phyloP scores from a whole-genome alignment of 768 basidiomycete genomes.

The Lentinus brumalis region DNA sequence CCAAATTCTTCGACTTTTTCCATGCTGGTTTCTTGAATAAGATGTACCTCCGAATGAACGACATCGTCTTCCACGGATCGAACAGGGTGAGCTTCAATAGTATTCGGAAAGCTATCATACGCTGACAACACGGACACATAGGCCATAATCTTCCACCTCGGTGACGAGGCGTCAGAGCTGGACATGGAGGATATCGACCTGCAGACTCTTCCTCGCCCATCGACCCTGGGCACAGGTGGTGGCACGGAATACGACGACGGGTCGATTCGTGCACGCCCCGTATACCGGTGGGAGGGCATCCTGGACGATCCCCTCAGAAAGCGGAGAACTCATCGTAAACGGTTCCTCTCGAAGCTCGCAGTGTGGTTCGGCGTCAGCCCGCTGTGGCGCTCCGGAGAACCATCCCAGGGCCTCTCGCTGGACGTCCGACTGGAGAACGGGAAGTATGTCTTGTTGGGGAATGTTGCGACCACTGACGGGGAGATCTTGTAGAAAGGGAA shows the following conservation, averaged over 20 bases:
- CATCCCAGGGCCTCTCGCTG: conserved; percentile 58
- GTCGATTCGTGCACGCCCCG: conserved; percentile 58
- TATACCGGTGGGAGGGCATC: conserved; percentile 73
- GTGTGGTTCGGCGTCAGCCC: conserved; percentile 74
- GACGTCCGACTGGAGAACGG: conserved; percentile 61
- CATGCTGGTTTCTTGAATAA: conserved; percentile 72
- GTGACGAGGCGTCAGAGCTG: conserved; percentile 50
- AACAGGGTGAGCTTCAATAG: conserved; percentile 43
- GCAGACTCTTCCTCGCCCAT: conserved; percentile 49
- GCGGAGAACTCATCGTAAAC: conserved; percentile 37
- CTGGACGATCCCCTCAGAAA: conserved; percentile 52
- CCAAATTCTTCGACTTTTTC: conserved; percentile 50
- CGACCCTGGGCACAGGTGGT: conserved; percentile 65
- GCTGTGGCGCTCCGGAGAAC: conserved; percentile 52
- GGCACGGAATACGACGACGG: conserved; percentile 72
- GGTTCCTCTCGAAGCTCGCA: conserved; percentile 53
- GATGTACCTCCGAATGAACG: conserved; percentile 70
- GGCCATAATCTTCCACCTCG: conserved; percentile 68
- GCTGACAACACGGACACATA: conserved; percentile 25
- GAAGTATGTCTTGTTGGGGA: conserved; percentile 52
- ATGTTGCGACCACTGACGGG: neutral
- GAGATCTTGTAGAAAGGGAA: neutral
- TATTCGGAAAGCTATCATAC: neutral
- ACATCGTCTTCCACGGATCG: conserved; percentile 59
- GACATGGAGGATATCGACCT: conserved; percentile 68